These are phyloP conservation scores for Uronychia setigera DNA, from an alignment of 73 alveolate genomes.

Conservation along the genomic window DNA sequence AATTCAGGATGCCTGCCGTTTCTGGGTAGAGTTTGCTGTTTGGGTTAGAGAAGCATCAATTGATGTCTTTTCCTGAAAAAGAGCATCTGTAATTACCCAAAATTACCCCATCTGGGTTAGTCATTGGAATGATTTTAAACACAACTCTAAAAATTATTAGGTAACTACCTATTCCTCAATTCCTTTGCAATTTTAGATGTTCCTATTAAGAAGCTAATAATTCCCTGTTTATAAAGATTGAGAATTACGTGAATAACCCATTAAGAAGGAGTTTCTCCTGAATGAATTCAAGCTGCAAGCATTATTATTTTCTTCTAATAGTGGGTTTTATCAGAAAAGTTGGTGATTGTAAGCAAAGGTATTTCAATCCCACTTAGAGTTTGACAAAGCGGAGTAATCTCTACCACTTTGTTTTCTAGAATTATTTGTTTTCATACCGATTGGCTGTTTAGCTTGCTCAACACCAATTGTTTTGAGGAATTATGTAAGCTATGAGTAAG, in stretches of 20 bases:
- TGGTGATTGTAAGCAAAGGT: conserved; percentile 75
- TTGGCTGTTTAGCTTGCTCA: background rate
- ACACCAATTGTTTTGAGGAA: conserved; percentile 30
- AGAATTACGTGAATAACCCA: conserved; percentile 86
- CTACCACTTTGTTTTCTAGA: background rate
- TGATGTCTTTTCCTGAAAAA: conserved; percentile 76
- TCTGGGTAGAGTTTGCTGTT: conserved; percentile 1
- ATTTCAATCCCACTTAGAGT: conserved; percentile 77
- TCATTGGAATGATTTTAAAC: conserved; percentile 87
- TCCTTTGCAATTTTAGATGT: conserved; percentile 49
- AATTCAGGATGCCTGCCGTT: background rate
- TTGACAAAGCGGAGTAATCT: conserved; percentile 47
- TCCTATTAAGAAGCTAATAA: conserved; percentile 61
- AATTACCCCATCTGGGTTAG: conserved; percentile 91
- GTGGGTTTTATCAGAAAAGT: conserved; percentile 29
- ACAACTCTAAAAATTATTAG: conserved; percentile 22
- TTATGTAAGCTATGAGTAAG: conserved; percentile 69
- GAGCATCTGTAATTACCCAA: conserved; percentile 81
- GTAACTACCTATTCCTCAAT: conserved; percentile 51
- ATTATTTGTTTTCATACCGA: background rate
- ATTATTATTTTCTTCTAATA: conserved; percentile 67
- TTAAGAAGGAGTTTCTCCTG: conserved; percentile 82
- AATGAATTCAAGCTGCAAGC: conserved; percentile 73
- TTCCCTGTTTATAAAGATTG: too few relatives aligned
- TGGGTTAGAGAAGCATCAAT: conserved; percentile 53